A percentile compares a stretch with the other conserved stretches of the same genome.
Evolutionary conservation across 163 green algal genomes (phyloP).

Genomic region (Scenedesmus sp.): DNA sequence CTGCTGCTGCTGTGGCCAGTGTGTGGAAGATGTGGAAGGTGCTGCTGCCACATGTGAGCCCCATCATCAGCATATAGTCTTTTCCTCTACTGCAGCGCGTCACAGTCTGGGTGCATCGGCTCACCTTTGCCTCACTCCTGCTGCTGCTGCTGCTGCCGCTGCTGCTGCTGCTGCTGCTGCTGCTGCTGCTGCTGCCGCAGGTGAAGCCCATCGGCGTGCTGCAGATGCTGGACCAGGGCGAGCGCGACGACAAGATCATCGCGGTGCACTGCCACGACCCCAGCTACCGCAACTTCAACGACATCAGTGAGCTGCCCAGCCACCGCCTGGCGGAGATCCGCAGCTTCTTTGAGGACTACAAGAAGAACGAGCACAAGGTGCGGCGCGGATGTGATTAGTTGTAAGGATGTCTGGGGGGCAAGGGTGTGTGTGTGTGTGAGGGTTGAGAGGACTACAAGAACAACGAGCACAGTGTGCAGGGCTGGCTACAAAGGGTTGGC

Average conservation of each 20-base stretch:
- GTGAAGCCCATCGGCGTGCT: slow-evolving; percentile 77
- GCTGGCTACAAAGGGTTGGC: not conserved
- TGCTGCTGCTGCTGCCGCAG: slow-evolving; percentile 16
- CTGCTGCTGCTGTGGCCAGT: too few species aligned
- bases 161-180: not conserved
- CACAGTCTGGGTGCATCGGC: too few species aligned
- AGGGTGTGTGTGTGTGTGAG: too few species aligned
- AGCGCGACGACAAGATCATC: slow-evolving; percentile 80
- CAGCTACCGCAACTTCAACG: slow-evolving; percentile 69
- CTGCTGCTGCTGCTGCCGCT: not conserved
- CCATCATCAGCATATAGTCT: too few species aligned
- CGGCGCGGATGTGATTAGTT: too few species aligned
- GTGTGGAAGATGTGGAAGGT: too few species aligned
- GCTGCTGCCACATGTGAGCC: too few species aligned
- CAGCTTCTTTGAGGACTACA: slow-evolving; percentile 80
- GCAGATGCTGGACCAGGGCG: slow-evolving; percentile 80
- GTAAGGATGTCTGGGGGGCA: too few species aligned
- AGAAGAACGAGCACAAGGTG: slow-evolving; percentile 67
- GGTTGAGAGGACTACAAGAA: not conserved
- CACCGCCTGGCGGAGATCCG: slow-evolving; percentile 73
- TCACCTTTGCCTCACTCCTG: too few species aligned
- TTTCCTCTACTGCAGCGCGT: too few species aligned
- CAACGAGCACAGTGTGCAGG: not conserved
- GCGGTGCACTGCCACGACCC: slow-evolving; percentile 79
- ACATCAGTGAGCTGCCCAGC: slow-evolving; percentile 71